phyloP scores from a whole-genome alignment of 345 rosid genomes.

The Ceriops zippeliana region DNA sequence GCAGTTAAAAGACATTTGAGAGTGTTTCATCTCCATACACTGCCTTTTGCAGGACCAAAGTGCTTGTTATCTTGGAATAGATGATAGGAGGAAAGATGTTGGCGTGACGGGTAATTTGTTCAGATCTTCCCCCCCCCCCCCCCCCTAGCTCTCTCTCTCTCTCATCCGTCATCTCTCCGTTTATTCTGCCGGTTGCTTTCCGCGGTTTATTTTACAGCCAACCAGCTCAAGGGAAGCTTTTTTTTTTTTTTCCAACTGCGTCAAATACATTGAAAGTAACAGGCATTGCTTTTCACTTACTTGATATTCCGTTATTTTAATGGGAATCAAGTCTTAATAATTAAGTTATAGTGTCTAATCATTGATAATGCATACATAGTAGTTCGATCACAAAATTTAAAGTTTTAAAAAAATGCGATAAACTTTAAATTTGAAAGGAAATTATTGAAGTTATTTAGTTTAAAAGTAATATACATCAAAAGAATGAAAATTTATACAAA shows the following conservation, averaged over 20 bases:
- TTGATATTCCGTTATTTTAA: conserved; percentile 18
- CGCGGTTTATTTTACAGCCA: too few relatives aligned
- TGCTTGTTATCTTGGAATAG: conserved; percentile 79
- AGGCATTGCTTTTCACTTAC: conserved; percentile 11
- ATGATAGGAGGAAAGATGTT: conserved; percentile 56
- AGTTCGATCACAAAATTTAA: too few relatives aligned
- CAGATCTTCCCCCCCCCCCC: neutral
- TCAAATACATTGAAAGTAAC: neutral
- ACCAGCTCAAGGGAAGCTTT: too few relatives aligned
- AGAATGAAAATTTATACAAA: too few relatives aligned
- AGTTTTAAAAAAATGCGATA: too few relatives aligned
- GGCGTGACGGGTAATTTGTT: conserved; percentile 60
- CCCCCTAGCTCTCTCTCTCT: neutral
- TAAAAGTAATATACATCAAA: too few relatives aligned
- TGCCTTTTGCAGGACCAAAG: conserved; percentile 49
- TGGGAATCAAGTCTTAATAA: too few relatives aligned
- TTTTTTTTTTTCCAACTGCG: conserved; percentile 9
- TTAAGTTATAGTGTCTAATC: too few relatives aligned
- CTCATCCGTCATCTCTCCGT: neutral
- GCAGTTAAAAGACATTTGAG: neutral
- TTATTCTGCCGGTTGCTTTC: conserved; percentile 41
- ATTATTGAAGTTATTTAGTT: too few relatives aligned
- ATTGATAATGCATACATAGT: too few relatives aligned
- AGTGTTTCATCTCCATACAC: conserved; percentile 3
- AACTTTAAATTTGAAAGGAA: too few relatives aligned